Conservation (phyloP, 768 basidiomycete species). For the Nidularia sp. region DNA sequence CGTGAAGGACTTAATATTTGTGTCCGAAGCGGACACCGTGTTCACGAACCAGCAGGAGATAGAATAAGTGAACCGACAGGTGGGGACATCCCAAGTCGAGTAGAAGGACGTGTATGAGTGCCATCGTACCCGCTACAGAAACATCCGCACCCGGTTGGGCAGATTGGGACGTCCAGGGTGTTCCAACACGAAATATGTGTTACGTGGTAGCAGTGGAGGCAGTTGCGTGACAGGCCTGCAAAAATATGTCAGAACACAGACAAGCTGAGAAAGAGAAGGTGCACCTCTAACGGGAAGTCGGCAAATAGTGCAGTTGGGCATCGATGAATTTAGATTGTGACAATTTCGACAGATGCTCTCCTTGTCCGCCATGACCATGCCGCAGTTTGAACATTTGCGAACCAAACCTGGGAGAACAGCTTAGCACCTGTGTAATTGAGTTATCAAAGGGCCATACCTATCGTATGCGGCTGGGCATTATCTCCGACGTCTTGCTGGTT, state of each 20-base stretch:
- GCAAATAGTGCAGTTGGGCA: conserved; percentile 66
- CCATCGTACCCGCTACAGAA: conserved; percentile 37
- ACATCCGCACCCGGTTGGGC: conserved; percentile 71
- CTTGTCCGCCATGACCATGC: conserved; percentile 23
- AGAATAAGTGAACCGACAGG: conserved; percentile 9
- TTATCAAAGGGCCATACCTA: conserved; percentile 18
- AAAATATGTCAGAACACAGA: not conserved
- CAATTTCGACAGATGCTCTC: conserved; percentile 38
- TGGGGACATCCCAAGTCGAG: conserved; percentile 21
- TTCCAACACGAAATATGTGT: conserved; percentile 67
- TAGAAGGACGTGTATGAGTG: conserved; percentile 24
- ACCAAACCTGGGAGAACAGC: conserved; percentile 33
- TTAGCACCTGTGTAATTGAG: too few relatives aligned
- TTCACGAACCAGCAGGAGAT: conserved; percentile 1
- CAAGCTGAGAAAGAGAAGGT: conserved; percentile 4
- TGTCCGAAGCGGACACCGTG: not conserved
- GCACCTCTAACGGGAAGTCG: conserved; percentile 72
- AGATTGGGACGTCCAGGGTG: conserved; percentile 42
- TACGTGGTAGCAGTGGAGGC: conserved; percentile 58
- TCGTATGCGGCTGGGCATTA: conserved; percentile 21
- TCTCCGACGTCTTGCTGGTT: conserved; percentile 19
- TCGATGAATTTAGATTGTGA: conserved; percentile 29
- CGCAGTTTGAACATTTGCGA: conserved; percentile 44
- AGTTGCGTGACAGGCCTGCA: conserved; percentile 59
- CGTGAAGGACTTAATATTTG: not conserved